Conservation (phyloP, 768 basidiomycete genomes). For the Mycena rebaudengoi region DNA sequence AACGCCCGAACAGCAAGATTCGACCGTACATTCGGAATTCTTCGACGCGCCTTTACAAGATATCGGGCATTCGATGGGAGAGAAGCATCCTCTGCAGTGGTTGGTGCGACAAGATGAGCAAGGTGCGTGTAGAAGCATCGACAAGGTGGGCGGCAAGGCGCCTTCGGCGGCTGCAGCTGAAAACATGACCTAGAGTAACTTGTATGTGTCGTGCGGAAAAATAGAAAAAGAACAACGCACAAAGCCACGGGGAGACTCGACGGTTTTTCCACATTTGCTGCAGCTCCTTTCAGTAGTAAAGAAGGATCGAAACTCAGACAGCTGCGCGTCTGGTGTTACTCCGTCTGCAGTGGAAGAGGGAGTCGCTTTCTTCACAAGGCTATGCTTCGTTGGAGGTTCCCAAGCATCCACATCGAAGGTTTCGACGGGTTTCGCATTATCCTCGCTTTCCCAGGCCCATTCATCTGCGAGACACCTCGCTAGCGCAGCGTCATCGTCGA, state of each 20-base stretch:
- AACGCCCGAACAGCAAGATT: conserved; percentile 54
- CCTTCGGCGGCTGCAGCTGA: conserved; percentile 27
- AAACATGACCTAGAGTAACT: conserved; percentile 38
- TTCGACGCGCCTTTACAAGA: conserved; percentile 51
- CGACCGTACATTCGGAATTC: conserved; percentile 43
- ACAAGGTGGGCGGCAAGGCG: conserved; percentile 37
- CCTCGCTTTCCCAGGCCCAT: conserved; percentile 41
- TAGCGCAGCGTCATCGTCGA: conserved; percentile 43
- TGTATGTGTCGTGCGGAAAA: background rate
- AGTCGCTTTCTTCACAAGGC: background rate
- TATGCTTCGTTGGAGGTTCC: conserved; percentile 14
- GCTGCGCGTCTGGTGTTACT: conserved; percentile 39
- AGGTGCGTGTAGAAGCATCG: conserved; percentile 49
- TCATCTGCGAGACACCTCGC: conserved; percentile 49
- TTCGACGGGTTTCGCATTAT: conserved; percentile 7
- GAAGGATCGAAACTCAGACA: conserved; percentile 43
- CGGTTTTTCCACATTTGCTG: conserved; percentile 42
- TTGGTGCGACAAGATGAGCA: conserved; percentile 53
- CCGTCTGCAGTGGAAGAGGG: background rate
- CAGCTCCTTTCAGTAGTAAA: conserved; percentile 49
- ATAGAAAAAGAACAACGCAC: conserved; percentile 40
- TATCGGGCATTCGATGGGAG: conserved; percentile 43
- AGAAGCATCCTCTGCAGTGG: conserved; percentile 61
- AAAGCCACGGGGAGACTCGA: conserved; percentile 51
- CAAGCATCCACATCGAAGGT: conserved; percentile 17